These are phyloP conservation scores for Xylaria polymorpha DNA, from an alignment of 2,329 filamentous ascomycete genomes.

Conservation along the genomic window DNA sequence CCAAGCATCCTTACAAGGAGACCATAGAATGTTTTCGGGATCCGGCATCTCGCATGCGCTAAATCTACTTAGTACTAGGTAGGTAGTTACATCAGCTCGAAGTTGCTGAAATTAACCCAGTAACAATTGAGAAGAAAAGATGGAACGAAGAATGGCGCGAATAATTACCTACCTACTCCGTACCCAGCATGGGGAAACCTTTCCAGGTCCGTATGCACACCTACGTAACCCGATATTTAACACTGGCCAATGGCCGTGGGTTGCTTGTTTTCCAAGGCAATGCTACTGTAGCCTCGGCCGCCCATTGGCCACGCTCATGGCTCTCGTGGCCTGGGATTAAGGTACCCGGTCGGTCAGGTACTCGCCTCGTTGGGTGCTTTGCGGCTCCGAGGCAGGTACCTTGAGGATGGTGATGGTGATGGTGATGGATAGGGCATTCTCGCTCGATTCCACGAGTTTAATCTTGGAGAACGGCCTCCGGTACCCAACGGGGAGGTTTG, in stretches of 20 bases:
- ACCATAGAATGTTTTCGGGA: slow-evolving; percentile 28
- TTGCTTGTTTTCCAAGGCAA: slow-evolving; percentile 21
- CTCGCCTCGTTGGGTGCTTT: slow-evolving; percentile 8
- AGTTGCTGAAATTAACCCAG: slow-evolving; percentile 7
- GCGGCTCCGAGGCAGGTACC: slow-evolving; percentile 19
- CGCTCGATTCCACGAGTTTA: background rate
- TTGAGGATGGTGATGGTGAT: background rate
- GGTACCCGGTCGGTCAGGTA: slow-evolving; percentile 33
- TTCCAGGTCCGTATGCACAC: slow-evolving; percentile 6
- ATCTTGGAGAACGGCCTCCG: background rate
- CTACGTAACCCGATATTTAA: slow-evolving; percentile 31
- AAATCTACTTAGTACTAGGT: no score
- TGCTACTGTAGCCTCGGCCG: slow-evolving; percentile 13
- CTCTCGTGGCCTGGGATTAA: slow-evolving; percentile 30
- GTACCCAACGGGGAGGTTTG: background rate
- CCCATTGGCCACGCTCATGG: slow-evolving; percentile 23
- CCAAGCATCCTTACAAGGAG: slow-evolving; percentile 5
- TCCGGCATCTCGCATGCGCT: slow-evolving; percentile 35
- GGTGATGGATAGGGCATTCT: background rate
- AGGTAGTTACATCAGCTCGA: background rate
- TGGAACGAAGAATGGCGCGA: background rate
- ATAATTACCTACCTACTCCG: background rate
- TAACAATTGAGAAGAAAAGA: background rate
- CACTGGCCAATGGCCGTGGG: slow-evolving; percentile 28
- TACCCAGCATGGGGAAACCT: background rate